Percentiles rank a stretch among this genome's conserved stretches.
Conservation (phyloP, 257 asterid species). For the Paraleonurus japonicus region DNA sequence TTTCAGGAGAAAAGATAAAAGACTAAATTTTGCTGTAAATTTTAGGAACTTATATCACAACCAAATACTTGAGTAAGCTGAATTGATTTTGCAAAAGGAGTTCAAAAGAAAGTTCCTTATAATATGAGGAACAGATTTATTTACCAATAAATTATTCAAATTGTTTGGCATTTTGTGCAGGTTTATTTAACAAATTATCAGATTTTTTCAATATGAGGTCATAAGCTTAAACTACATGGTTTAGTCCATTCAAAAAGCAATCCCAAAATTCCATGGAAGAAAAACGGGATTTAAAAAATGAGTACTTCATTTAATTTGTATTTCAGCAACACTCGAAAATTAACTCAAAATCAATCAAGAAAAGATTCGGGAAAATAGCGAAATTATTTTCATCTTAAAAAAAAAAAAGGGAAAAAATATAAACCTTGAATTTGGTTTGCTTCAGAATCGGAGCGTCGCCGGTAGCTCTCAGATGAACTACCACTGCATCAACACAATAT, state of each 20-base stretch:
- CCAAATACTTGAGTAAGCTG: background rate
- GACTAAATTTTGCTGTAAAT: background rate
- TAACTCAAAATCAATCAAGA: background rate
- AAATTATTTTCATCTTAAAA: background rate
- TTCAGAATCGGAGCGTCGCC: conserved; percentile 97
- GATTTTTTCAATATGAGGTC: background rate
- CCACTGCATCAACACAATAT: conserved; percentile 48
- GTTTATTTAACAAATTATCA: background rate
- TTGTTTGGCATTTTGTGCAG: background rate
- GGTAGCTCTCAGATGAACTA: conserved; percentile 90
- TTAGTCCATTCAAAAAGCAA: conserved; percentile 7
- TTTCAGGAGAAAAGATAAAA: background rate
- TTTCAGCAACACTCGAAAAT: background rate
- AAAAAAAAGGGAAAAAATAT: background rate
- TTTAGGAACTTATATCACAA: background rate
- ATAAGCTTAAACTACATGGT: conserved; percentile 3
- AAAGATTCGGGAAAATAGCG: background rate
- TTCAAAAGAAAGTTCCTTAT: background rate
- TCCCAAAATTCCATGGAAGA: conserved; percentile 6
- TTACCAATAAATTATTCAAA: background rate
- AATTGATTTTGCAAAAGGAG: background rate
- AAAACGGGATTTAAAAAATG: background rate
- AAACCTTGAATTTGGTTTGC: conserved; percentile 94
- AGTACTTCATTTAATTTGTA: background rate
- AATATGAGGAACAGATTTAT: background rate